Conservation (phyloP, 306 rosid species). For the Vachellia collinsii region DNA sequence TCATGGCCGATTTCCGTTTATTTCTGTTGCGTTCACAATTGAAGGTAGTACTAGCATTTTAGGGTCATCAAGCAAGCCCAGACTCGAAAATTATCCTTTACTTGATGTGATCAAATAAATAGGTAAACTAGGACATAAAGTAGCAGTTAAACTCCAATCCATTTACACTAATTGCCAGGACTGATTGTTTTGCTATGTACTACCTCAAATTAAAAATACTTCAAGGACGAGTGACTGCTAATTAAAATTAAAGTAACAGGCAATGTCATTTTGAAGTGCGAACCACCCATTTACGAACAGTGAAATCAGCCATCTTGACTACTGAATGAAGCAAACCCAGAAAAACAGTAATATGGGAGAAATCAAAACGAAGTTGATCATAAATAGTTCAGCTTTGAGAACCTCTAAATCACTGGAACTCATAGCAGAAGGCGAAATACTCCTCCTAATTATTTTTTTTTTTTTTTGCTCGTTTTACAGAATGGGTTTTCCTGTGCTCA, state of each 20-base stretch:
- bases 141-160: neutral
- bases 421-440: neutral
- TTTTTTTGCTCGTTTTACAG: neutral
- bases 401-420: neutral
- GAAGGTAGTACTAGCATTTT: neutral
- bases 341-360: neutral
- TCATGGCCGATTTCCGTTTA: too few species aligned
- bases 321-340: neutral
- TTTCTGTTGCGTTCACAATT: too few species aligned
- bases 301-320: neutral
- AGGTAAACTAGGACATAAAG: neutral
- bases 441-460: neutral
- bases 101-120: constrained; percentile 9
- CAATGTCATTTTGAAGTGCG: neutral
- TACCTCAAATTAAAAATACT: neutral
- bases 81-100: neutral
- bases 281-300: neutral
- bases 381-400: neutral
- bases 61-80: neutral
- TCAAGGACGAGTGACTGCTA: neutral
- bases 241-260: neutral
- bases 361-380: neutral
- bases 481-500: neutral
- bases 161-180: neutral
- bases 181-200: neutral